Percentiles rank a stretch among this genome's conserved stretches.
These are phyloP conservation scores for Zea mays DNA, from an alignment of 176 grass and related monocot species.

Conservation along the genomic window Zm-B73-REFERENCE-NAM-5.0 NC_050097.1:189193501-189194000, in stretches of 20 bases:
- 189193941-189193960: conserved; percentile 40
- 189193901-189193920: conserved; percentile 81
- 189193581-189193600: too few species aligned
- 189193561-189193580: too few species aligned
- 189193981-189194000: conserved; percentile 23
- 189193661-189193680: conserved; percentile 98
- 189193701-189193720: conserved; percentile 8
- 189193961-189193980: conserved; percentile 20
- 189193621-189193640: conserved; percentile 94
- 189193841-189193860: conserved; percentile 71
- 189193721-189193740: neutral
- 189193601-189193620: conserved; percentile 92
- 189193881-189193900: conserved; percentile 81
- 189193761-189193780: conserved; percentile 2
- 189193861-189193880: conserved; percentile 94
- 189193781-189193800: conserved; percentile 50
- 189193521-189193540: too few species aligned
- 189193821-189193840: conserved; percentile 94
- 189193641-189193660: conserved; percentile 95
- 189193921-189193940: conserved; percentile 90
- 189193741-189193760: conserved; percentile 22
- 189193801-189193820: conserved; percentile 99
- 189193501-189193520: too few species aligned
- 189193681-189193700: conserved; percentile 67
- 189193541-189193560: too few species aligned